Percentiles rank a stretch among this genome's conserved stretches.
Conservation (phyloP, 768 basidiomycete species). For the Boletus rex-veris region DNA sequence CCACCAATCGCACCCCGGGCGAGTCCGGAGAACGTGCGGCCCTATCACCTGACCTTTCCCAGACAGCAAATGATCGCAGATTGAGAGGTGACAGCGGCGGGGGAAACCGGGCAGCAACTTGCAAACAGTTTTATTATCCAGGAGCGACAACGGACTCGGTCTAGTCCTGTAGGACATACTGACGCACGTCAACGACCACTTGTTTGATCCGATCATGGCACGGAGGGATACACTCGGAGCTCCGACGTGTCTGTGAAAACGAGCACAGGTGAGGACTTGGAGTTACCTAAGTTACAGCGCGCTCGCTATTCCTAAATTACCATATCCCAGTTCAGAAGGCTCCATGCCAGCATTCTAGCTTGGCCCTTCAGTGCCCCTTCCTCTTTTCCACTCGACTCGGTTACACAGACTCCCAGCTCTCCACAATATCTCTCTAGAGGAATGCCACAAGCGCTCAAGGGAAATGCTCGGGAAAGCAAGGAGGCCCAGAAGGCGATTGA, state of each 20-base stretch:
- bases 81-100: slow-evolving; percentile 10
- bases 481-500: slow-evolving; percentile 51
- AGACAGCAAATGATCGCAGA: slow-evolving; percentile 11
- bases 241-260: not conserved
- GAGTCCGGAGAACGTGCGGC: not conserved
- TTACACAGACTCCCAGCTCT: not conserved
- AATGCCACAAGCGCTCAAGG: slow-evolving; percentile 52
- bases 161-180: not conserved
- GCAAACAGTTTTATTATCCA: too few species aligned
- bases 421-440: not conserved
- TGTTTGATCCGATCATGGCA: not conserved
- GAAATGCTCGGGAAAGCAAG: slow-evolving; percentile 36
- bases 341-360: slow-evolving; percentile 5
- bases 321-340: not conserved
- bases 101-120: too few species aligned
- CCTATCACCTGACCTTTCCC: not conserved
- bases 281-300: slow-evolving; percentile 12
- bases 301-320: slow-evolving; percentile 1
- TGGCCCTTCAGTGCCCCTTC: not conserved
- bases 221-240: not conserved
- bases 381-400: not conserved
- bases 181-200: not conserved
- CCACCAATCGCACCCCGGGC: not conserved
- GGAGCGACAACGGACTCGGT: too few species aligned
- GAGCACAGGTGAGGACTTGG: not conserved